Evolutionary conservation across 2,329 filamentous ascomycete species (phyloP).

Genomic region (Diplocarpon rosae): DNA sequence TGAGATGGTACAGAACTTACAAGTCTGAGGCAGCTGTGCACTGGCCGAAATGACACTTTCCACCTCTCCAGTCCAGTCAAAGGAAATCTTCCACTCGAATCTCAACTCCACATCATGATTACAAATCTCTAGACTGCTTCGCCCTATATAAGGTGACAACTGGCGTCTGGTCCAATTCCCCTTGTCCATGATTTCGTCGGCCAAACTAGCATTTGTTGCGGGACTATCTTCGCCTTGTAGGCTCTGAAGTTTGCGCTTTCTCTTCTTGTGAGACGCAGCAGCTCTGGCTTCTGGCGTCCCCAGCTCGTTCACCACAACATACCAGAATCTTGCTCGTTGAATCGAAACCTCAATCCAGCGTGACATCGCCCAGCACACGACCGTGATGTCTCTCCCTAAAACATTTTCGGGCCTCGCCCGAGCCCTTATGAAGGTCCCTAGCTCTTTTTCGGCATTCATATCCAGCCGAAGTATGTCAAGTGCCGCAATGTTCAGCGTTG

Average conservation of each 20-base stretch:
- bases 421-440: slow-evolving; percentile 37
- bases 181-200: slow-evolving; percentile 21
- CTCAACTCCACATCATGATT: slow-evolving; percentile 28
- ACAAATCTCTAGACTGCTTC: slow-evolving; percentile 32
- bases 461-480: slow-evolving; percentile 46
- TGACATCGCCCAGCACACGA: slow-evolving; percentile 55
- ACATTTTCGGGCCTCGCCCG: slow-evolving; percentile 32
- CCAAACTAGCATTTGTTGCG: slow-evolving; percentile 15
- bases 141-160: slow-evolving; percentile 43
- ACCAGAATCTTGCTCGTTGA: slow-evolving; percentile 53
- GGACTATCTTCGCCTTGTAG: slow-evolving; percentile 22
- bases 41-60: slow-evolving; percentile 45
- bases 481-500: slow-evolving; percentile 37
- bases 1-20: slow-evolving; percentile 36
- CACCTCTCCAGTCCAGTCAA: slow-evolving; percentile 66
- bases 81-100: slow-evolving; percentile 51
- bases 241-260: slow-evolving; percentile 14
- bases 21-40: slow-evolving; percentile 48
- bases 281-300: slow-evolving; percentile 26
- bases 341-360: slow-evolving; percentile 55
- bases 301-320: slow-evolving; percentile 39
- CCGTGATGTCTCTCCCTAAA: slow-evolving; percentile 44
- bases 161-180: slow-evolving; percentile 32
- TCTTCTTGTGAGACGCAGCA: slow-evolving; percentile 9
- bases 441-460: slow-evolving; percentile 45